Percentiles rank a stretch among this genome's conserved stretches.
Evolutionary conservation across 805 yeast species (phyloP).

Genomic region (Pichia manshurica): DNA sequence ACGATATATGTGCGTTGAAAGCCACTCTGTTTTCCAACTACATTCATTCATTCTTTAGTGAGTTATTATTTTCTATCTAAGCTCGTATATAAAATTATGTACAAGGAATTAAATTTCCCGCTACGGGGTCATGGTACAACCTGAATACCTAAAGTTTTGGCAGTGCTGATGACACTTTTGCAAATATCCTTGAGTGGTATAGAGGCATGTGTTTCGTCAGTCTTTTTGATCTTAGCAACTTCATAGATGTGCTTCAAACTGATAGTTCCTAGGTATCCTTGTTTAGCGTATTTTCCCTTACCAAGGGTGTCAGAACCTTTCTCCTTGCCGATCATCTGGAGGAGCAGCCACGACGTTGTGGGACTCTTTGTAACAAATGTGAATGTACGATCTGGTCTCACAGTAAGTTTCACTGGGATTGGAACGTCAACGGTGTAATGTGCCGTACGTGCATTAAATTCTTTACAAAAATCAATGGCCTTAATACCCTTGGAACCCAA

Average conservation of each 20-base stretch:
- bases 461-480: constrained; percentile 97
- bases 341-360: constrained; percentile 78
- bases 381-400: constrained; percentile 90
- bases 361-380: constrained; percentile 85
- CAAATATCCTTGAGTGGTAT: constrained; percentile 69
- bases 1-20: too few relatives aligned
- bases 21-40: too few relatives aligned
- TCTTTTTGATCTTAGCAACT: constrained; percentile 88
- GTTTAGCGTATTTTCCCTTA: constrained; percentile 48
- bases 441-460: constrained; percentile 95
- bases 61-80: too few relatives aligned
- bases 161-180: constrained; percentile 80
- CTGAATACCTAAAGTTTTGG: constrained; percentile 81
- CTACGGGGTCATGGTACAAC: constrained; percentile 59
- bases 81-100: background rate
- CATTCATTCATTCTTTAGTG: too few relatives aligned
- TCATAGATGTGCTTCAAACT: constrained; percentile 89
- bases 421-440: constrained; percentile 82
- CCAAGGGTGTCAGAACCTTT: constrained; percentile 76
- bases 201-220: constrained; percentile 71
- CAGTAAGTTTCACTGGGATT: constrained; percentile 76
- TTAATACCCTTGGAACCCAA: constrained; percentile 97
- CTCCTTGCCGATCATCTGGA: constrained; percentile 72
- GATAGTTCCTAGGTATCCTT: constrained; percentile 32
- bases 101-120: background rate